These are phyloP conservation scores for Ascochyta koolunga DNA, from an alignment of 2,329 filamentous ascomycete genomes.

Conservation along the genomic window DNA sequence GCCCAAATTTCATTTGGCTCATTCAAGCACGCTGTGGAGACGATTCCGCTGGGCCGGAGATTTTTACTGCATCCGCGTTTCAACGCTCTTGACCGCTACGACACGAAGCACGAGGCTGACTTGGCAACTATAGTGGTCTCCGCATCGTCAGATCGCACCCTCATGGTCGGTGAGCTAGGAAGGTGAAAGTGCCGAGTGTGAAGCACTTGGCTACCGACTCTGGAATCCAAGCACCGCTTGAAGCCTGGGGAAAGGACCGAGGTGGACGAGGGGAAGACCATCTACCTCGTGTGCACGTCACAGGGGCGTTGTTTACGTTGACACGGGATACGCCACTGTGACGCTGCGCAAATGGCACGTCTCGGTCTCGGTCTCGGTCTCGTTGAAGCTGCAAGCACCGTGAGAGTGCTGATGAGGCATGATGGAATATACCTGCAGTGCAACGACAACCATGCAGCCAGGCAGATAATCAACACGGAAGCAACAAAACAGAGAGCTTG, in stretches of 20 bases:
- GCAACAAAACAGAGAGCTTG: conserved; percentile 27
- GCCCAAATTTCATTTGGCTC: not conserved
- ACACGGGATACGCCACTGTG: conserved; percentile 43
- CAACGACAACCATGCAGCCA: conserved; percentile 20
- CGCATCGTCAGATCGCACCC: conserved; percentile 84
- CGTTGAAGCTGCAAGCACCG: conserved; percentile 15
- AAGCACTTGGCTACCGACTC: conserved; percentile 29
- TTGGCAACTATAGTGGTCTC: conserved; percentile 71
- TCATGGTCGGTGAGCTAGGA: conserved; percentile 81
- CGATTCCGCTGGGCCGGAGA: conserved; percentile 1
- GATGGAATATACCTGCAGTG: conserved; percentile 26
- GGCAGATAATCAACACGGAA: conserved; percentile 21
- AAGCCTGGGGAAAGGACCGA: conserved; percentile 34
- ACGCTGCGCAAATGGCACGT: conserved; percentile 19
- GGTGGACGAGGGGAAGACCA: conserved; percentile 16
- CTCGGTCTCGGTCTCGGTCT: conserved; percentile 2
- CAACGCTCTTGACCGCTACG: conserved; percentile 17
- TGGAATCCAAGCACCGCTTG: conserved; percentile 31
- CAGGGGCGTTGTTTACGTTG: conserved; percentile 27
- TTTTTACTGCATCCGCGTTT: conserved; percentile 16
- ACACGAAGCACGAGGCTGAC: conserved; percentile 30
- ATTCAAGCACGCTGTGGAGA: not conserved
- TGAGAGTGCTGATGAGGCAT: conserved; percentile 18
- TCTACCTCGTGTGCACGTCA: conserved; percentile 30
- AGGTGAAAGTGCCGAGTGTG: conserved; percentile 55